Evolutionary conservation across 2,329 filamentous ascomycete genomes (phyloP).

Genomic region (Monilinia fructicola): DNA sequence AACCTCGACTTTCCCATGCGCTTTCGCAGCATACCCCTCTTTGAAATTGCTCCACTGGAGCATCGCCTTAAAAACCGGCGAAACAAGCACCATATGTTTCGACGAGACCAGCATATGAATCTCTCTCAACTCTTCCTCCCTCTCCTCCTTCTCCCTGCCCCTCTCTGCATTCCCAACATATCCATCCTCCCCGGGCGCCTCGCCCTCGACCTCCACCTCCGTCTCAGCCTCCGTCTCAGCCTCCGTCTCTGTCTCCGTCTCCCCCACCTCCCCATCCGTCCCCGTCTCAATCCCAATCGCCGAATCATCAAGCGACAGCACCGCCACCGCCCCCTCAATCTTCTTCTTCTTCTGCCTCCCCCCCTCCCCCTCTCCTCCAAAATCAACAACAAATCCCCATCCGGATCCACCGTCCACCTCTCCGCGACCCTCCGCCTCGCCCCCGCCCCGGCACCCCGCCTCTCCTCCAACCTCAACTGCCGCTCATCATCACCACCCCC

Average conservation of each 20-base stretch:
- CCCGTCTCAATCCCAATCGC: slow-evolving; percentile 11
- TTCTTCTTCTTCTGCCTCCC: neutral
- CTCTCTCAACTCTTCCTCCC: slow-evolving; percentile 1
- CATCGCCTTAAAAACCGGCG: slow-evolving; percentile 38
- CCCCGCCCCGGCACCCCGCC: slow-evolving; percentile 1
- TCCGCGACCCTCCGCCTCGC: slow-evolving; percentile 14
- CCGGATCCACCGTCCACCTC: slow-evolving; percentile 12
- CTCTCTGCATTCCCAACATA: neutral
- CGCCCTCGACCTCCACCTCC: neutral
- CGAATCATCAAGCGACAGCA: slow-evolving; percentile 13
- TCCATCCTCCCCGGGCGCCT: neutral
- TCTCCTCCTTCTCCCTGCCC: neutral
- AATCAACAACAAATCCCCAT: slow-evolving; percentile 16
- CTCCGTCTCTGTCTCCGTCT: neutral
- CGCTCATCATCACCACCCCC: neutral
- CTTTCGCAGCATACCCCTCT: slow-evolving; percentile 29
- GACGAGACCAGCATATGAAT: slow-evolving; percentile 31
- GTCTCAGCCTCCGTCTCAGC: too few species aligned
- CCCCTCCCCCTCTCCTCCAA: slow-evolving; percentile 2
- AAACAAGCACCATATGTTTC: slow-evolving; percentile 33
- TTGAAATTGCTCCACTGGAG: slow-evolving; percentile 30
- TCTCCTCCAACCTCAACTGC: slow-evolving; percentile 17
- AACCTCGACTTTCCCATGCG: slow-evolving; percentile 31
- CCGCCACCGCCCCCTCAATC: neutral
- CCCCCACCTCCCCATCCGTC: too few species aligned